Percentiles rank a stretch among this genome's conserved stretches.
phyloP scores from a whole-genome alignment of 306 rosid species.

The Cucurbita ficifolia region DNA sequence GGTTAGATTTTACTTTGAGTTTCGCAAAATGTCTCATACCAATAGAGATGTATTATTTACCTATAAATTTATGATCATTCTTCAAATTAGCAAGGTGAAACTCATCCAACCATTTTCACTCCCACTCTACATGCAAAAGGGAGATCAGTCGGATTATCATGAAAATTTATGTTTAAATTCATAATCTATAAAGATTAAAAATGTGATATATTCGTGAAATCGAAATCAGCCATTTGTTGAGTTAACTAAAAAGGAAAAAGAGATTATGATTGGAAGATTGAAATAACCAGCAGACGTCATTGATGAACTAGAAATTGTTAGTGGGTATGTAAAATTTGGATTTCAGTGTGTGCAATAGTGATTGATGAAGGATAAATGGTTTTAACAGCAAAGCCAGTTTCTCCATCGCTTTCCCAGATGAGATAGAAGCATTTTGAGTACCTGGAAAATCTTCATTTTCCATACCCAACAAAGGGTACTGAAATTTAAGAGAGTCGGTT shows the following conservation, averaged over 20 bases:
- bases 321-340: background rate
- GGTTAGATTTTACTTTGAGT: no score
- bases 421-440: background rate
- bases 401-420: constrained; percentile 1
- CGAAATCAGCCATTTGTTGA: no score
- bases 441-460: background rate
- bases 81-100: no score
- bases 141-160: background rate
- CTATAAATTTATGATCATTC: no score
- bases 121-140: background rate
- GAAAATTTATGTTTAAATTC: no score
- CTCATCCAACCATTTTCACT: background rate
- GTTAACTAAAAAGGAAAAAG: no score
- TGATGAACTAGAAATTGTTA: no score
- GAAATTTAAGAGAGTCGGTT: background rate
- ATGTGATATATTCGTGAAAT: no score
- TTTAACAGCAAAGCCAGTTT: constrained; percentile 11
- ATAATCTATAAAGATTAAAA: no score
- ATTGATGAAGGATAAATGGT: background rate
- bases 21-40: no score
- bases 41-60: no score
- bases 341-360: background rate
- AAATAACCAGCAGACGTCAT: background rate
- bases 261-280: background rate
- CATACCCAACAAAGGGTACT: background rate